phyloP scores from a whole-genome alignment of 2,329 filamentous ascomycete genomes.

The Fusarium vanettenii region DNA sequence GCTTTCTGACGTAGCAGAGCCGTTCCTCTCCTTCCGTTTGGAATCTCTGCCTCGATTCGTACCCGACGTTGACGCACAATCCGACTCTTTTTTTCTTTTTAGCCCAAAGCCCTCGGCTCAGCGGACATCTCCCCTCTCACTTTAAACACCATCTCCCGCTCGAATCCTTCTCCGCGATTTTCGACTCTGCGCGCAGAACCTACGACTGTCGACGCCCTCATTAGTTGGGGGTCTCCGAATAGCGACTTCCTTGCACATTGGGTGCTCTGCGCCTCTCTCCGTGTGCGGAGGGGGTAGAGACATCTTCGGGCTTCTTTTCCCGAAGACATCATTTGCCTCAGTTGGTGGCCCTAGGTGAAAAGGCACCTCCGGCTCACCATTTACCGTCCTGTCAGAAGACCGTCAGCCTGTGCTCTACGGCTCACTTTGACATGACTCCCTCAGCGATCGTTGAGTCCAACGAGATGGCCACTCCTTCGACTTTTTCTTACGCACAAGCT shows the following conservation, averaged over 20 bases:
- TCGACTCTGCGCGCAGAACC: conserved; percentile 23
- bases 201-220: conserved; percentile 33
- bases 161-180: conserved; percentile 8
- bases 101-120: conserved; percentile 30
- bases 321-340: conserved; percentile 30
- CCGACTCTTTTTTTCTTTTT: conserved; percentile 11
- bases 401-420: conserved; percentile 31
- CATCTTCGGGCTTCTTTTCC: conserved; percentile 32
- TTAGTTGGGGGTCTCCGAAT: conserved; percentile 35
- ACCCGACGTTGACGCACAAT: conserved; percentile 17
- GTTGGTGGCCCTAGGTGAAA: conserved; percentile 36
- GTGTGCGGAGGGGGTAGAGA: conserved; percentile 41
- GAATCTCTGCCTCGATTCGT: conserved; percentile 7
- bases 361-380: conserved; percentile 29
- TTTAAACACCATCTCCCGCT: not conserved
- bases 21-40: conserved; percentile 13
- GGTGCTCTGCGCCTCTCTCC: conserved; percentile 41
- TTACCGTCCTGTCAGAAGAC: conserved; percentile 25
- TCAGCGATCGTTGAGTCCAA: conserved; percentile 43
- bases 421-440: conserved; percentile 44
- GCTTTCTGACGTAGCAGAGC: conserved; percentile 19
- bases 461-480: conserved; percentile 66
- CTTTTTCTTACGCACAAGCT: conserved; percentile 95
- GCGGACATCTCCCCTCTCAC: conserved; percentile 17
- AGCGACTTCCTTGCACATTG: conserved; percentile 34